Base-by-base conservation (phyloP, 371 early-diverging fungal genomes). In the Apophysomyces ossiformis region DNA sequence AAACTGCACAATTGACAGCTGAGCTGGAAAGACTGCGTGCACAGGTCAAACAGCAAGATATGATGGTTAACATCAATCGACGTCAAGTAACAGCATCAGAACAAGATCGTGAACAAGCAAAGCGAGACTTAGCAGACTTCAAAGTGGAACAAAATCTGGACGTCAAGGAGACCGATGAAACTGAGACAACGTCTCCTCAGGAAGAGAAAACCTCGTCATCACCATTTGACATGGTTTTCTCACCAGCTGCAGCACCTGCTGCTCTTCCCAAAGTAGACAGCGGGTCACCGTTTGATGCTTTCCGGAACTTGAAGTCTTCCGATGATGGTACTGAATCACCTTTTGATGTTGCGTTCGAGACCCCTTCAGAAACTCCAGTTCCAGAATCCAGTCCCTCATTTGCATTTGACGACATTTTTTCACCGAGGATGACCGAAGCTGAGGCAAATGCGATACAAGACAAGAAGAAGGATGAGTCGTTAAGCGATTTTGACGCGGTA, bases 31-130 rank as follows among this genome's bases (percentile, higher is more conserved):
- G 66, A 2, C 47, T 82, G 5, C 58, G 76, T 7, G 60, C 64
- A 3, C 74, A 82, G 38, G 67, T 69, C 38, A 84, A 84, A 57
- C 81, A 81, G 32, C 79, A 81, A 36, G 61, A 62, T 37, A 81
- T 77, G 77, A 76, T 79, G 81, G 54, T 81, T 47, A 81, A 79
- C 70, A 81, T 84, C 59, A 79, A 79, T 60, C 70, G 73, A 39
- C 69, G 76, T 7, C 84, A 84, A 68, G 81, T 81, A 0, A 79
- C 78, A n/a, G 81, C 84, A 8, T 76, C 81, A 54, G 84, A 79
- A 36, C 75, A 77, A 56, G 84, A 84, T 54, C 62, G 79, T 7
- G 69, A 79, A 9, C 72, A 72, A 54, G 80, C 76, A 2, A 71
- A 72, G 36, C 72, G 78, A 12, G 64, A 82, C 65, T 56, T 82